phyloP scores from a whole-genome alignment of 805 yeast genomes.

The Kuraishia piskuri region DNA sequence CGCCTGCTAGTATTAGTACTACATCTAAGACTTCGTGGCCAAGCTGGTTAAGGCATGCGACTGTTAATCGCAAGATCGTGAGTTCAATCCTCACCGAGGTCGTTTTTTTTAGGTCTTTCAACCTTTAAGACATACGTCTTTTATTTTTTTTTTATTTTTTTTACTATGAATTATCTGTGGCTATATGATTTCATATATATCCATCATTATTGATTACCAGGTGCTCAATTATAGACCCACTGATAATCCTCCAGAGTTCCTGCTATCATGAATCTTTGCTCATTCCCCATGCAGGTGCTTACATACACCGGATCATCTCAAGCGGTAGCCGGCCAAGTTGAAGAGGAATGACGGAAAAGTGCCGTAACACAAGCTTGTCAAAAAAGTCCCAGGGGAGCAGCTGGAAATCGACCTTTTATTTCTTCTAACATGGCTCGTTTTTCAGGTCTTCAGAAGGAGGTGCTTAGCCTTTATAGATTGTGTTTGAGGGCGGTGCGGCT shows the following conservation, averaged over 20 bases:
- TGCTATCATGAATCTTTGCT: not conserved
- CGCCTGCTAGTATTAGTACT: not conserved
- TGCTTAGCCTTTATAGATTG: constrained; percentile 36
- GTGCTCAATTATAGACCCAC: too few relatives aligned
- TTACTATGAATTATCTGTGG: too few relatives aligned
- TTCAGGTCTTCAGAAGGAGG: constrained; percentile 46
- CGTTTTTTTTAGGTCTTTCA: constrained; percentile 15
- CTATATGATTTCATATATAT: too few relatives aligned
- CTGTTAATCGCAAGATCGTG: constrained; percentile 59
- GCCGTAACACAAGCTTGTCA: too few relatives aligned
- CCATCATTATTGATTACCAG: too few relatives aligned
- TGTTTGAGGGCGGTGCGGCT: constrained; percentile 34
- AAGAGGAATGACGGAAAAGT: not conserved
- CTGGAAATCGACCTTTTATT: not conserved
- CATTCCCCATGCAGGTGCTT: not conserved
- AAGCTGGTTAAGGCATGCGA: constrained; percentile 56
- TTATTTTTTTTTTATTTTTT: too few relatives aligned
- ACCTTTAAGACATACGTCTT: too few relatives aligned
- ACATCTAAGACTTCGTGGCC: constrained; percentile 38
- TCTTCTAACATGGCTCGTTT: constrained; percentile 3
- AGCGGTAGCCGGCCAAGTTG: not conserved
- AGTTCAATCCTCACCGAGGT: constrained; percentile 54
- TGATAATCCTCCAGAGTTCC: too few relatives aligned
- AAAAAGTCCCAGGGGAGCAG: too few relatives aligned
- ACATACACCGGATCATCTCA: not conserved